A percentile compares a stretch with the other conserved stretches of the same genome.
Conservation (phyloP, 257 asterid genomes). For the Nicotiana benthamiana region DNA sequence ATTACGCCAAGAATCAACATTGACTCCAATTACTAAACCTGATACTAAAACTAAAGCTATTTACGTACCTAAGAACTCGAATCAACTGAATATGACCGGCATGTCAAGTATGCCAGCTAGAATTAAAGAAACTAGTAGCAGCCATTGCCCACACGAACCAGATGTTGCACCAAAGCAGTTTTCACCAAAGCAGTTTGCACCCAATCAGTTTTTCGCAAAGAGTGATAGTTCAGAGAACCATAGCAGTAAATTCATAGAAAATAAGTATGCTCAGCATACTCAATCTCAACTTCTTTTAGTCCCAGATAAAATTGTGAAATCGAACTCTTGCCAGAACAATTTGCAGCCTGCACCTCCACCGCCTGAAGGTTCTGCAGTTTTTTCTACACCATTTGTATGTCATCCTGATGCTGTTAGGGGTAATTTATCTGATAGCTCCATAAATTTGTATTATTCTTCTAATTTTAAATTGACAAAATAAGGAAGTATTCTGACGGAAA, state of each 20-base stretch:
- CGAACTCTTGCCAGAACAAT: not conserved
- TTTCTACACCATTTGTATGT: not conserved
- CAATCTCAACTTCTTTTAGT: not conserved
- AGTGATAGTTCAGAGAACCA: conserved; percentile 10
- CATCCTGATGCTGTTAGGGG: conserved; percentile 9
- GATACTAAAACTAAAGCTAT: conserved; percentile 7
- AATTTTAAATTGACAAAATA: not conserved
- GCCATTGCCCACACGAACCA: conserved; percentile 12
- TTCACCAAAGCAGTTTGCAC: conserved; percentile 29
- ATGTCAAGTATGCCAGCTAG: conserved; percentile 15
- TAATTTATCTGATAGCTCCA: not conserved
- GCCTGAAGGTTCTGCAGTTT: conserved; percentile 2
- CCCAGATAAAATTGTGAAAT: not conserved
- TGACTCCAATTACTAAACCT: not conserved
- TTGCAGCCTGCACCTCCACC: not conserved
- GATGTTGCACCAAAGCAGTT: conserved; percentile 17
- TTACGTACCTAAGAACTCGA: conserved; percentile 4
- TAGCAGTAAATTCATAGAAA: conserved; percentile 9
- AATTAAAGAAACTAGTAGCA: conserved; percentile 10
- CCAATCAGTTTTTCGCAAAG: conserved; percentile 24
- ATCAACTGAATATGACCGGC: conserved; percentile 13
- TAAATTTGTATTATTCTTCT: not conserved
- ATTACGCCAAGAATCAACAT: not conserved
- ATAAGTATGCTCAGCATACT: conserved; percentile 8
- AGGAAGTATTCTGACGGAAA: not conserved